phyloP scores from a whole-genome alignment of 2,329 filamentous ascomycete species.

The Aspergillus felis region DNA sequence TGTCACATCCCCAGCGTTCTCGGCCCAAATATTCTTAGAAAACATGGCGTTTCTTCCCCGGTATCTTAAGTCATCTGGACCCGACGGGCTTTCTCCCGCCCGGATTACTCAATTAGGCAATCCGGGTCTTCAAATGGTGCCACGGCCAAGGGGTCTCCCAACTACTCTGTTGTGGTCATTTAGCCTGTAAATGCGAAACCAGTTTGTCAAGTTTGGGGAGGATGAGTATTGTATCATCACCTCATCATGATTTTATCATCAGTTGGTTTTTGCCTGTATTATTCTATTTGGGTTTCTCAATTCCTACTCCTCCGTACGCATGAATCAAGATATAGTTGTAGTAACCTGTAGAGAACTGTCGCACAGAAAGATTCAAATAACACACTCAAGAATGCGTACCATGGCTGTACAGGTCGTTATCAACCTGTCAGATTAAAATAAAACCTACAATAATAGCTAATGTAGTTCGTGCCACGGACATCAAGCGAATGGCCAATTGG shows the following conservation, averaged over 20 bases:
- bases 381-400: neutral
- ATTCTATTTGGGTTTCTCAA: neutral
- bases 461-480: constrained; percentile 7
- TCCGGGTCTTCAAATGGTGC: constrained; percentile 1
- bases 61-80: neutral
- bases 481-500: constrained; percentile 12
- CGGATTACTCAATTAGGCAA: constrained; percentile 15
- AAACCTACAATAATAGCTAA: neutral
- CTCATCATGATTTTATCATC: neutral
- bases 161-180: too few relatives aligned
- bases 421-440: neutral
- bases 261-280: neutral
- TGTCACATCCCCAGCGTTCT: neutral
- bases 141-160: too few relatives aligned
- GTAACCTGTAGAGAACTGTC: too few relatives aligned
- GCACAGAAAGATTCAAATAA: too few relatives aligned
- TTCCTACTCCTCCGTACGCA: neutral
- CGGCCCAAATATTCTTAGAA: neutral
- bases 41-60: neutral
- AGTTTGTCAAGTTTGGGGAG: neutral
- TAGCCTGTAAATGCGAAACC: too few relatives aligned
- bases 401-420: neutral
- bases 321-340: neutral
- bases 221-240: constrained; percentile 2
- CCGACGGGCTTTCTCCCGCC: constrained; percentile 2